A percentile compares a stretch with the other conserved stretches of the same genome.
These are phyloP conservation scores for Metrosideros polymorpha DNA, from an alignment of 441 rosid genomes.

Conservation along the genomic window DNA sequence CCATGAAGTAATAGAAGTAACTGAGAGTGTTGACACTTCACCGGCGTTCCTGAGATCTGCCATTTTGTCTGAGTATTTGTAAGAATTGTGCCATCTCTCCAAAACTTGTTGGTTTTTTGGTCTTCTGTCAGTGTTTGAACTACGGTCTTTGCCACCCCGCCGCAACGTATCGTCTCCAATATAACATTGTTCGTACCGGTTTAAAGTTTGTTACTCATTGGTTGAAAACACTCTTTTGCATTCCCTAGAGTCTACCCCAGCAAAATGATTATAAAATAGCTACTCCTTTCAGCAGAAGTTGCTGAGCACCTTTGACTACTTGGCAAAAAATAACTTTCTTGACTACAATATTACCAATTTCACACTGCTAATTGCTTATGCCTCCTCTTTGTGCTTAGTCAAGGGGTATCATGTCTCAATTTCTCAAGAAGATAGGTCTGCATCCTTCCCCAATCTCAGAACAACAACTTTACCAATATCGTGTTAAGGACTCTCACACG, in stretches of 20 bases:
- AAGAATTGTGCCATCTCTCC: background rate
- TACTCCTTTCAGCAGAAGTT: background rate
- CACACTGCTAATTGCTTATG: background rate
- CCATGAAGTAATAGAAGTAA: background rate
- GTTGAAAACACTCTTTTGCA: background rate
- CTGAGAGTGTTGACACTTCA: background rate
- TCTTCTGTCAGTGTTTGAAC: background rate
- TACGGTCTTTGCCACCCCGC: background rate
- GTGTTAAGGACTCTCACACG: background rate
- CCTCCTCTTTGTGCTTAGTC: background rate
- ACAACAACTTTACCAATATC: background rate
- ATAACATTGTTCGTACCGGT: background rate
- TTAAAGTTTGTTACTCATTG: background rate
- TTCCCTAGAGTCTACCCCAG: background rate
- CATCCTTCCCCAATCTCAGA: background rate
- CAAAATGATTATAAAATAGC: background rate
- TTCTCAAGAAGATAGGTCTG: background rate
- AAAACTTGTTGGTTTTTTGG: background rate
- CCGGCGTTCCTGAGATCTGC: background rate
- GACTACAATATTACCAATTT: background rate
- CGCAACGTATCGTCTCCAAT: background rate
- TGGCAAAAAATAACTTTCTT: background rate
- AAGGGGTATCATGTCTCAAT: background rate
- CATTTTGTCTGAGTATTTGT: background rate
- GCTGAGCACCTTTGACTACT: background rate